These are phyloP conservation scores for Emmonsiellopsis sp. DNA, from an alignment of 2,329 filamentous ascomycete species.

Conservation along the genomic window DNA sequence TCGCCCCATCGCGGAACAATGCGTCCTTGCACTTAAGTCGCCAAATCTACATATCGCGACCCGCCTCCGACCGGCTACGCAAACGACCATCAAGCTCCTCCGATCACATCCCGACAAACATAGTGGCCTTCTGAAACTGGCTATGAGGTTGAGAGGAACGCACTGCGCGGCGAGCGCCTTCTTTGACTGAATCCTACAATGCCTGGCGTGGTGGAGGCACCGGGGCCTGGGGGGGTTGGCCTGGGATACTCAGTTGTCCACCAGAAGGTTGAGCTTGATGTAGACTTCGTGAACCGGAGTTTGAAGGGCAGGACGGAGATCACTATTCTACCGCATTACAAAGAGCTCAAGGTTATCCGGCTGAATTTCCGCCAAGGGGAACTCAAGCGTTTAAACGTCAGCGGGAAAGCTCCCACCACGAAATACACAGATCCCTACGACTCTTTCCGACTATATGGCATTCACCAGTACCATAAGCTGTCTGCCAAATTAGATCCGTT, in stretches of 20 bases:
- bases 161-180: conserved; percentile 30
- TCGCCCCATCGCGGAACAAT: too few species aligned
- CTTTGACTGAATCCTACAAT: conserved; percentile 28
- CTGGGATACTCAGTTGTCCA: conserved; percentile 56
- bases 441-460: conserved; percentile 45
- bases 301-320: conserved; percentile 75
- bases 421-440: conserved; percentile 36
- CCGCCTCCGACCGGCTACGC: neutral
- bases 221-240: conserved; percentile 20
- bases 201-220: conserved; percentile 31
- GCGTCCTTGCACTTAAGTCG: neutral
- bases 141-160: conserved; percentile 30
- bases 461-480: conserved; percentile 69
- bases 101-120: neutral
- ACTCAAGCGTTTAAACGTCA: conserved; percentile 43
- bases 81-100: neutral
- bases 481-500: conserved; percentile 57
- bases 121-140: conserved; percentile 13
- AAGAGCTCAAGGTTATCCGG: conserved; percentile 46
- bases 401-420: conserved; percentile 30
- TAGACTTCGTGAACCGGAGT: conserved; percentile 70
- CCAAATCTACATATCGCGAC: neutral
- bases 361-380: conserved; percentile 57
- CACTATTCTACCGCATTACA: conserved; percentile 58
- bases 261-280: conserved; percentile 80